Conservation (phyloP, 192 early-diverging fungal genomes). For the Backusella tarrabulga region DNA sequence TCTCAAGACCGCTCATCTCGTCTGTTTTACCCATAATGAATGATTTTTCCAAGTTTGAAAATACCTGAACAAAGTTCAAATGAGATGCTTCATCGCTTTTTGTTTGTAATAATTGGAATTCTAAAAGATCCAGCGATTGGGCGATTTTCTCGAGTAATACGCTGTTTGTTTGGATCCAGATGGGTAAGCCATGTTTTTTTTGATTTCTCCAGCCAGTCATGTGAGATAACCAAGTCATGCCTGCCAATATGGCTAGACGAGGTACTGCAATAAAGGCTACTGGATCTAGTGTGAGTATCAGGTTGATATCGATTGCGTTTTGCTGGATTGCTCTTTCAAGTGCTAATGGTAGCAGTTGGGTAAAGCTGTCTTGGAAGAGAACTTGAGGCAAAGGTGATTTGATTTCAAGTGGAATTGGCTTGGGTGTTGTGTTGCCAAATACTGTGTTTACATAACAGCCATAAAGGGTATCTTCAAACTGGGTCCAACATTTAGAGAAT, state of each 20-base stretch:
- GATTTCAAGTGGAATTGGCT: not conserved
- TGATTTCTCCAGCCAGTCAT: slow-evolving; percentile 9
- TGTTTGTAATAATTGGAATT: not conserved
- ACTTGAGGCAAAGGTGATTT: not conserved
- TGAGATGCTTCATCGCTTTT: not conserved
- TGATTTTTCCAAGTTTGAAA: not conserved
- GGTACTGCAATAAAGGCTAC: slow-evolving; percentile 1
- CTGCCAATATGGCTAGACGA: slow-evolving; percentile 8
- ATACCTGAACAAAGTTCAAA: not conserved
- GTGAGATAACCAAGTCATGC: slow-evolving; percentile 12
- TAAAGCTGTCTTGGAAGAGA: not conserved
- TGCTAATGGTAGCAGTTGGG: not conserved
- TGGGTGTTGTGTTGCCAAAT: not conserved
- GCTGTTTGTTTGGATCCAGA: not conserved
- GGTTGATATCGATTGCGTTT: not conserved
- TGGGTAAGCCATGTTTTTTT: not conserved
- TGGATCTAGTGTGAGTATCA: not conserved
- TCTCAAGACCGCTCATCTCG: not conserved
- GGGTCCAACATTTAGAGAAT: not conserved
- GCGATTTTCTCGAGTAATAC: not conserved
- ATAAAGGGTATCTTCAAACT: slow-evolving; percentile 8
- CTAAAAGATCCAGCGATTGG: not conserved
- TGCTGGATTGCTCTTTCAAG: not conserved
- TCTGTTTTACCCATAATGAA: not conserved
- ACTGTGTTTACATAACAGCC: slow-evolving; percentile 3